Evolutionary conservation across 2,329 filamentous ascomycete genomes (phyloP).

Genomic region (Calonectria pseudoreteaudii): DNA sequence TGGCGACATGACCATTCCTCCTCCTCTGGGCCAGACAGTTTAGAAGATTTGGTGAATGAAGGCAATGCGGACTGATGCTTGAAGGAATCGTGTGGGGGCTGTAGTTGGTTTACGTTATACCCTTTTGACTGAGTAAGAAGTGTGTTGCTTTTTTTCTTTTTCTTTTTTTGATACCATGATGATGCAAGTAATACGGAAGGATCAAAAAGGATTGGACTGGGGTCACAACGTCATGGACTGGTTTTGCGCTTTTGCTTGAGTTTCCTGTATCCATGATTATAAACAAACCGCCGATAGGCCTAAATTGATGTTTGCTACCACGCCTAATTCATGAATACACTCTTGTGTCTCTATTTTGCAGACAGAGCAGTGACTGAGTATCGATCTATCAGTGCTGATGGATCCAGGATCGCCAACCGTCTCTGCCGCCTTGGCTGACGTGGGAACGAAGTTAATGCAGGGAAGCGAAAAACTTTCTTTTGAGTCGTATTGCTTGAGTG

Average conservation of each 20-base stretch:
- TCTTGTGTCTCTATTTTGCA: background rate
- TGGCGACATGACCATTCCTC: constrained; percentile 30
- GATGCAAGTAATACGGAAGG: constrained; percentile 26
- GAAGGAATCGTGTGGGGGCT: constrained; percentile 8
- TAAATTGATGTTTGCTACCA: constrained; percentile 33
- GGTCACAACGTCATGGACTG: constrained; percentile 20
- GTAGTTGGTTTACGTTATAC: constrained; percentile 36
- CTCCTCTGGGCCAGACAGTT: constrained; percentile 34
- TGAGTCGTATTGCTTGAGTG: background rate
- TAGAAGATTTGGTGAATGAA: constrained; percentile 18
- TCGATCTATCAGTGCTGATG: background rate
- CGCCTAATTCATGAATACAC: background rate
- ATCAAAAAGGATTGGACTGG: constrained; percentile 26
- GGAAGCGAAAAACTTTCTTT: background rate
- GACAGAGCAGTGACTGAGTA: background rate
- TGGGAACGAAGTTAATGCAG: background rate
- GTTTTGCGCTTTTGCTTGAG: constrained; percentile 18
- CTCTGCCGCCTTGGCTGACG: background rate
- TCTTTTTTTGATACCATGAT: constrained; percentile 23
- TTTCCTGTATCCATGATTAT: constrained; percentile 37
- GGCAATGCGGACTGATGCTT: background rate
- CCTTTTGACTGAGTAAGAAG: constrained; percentile 36
- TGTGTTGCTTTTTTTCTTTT: constrained; percentile 20
- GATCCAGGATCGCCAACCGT: background rate
- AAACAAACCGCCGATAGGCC: constrained; percentile 30